Evolutionary conservation across 768 basidiomycete species (phyloP), one percentile per base, ranked within the genome.

Genomic region (Cystofilobasidium capitatum): DNA sequence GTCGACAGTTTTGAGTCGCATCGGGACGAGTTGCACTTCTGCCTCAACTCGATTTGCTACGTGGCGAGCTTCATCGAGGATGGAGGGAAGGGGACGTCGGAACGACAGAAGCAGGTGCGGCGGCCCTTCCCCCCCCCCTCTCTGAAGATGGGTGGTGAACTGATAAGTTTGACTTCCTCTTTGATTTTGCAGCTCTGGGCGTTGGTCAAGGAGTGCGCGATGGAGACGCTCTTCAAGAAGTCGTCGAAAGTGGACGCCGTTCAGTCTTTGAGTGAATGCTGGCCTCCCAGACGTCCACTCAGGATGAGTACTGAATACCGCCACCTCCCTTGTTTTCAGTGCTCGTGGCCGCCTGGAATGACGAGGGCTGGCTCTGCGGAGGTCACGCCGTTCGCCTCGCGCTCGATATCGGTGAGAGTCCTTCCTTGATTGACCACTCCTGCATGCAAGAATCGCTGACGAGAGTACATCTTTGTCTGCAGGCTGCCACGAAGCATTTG

Each of bases 321-420:
- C n/a, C n/a, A n/a, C n/a, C n/a, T n/a, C 51, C 3, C 35, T 22
- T 29, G 3, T n/a, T n/a, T 22, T 26, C 35, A 58, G 57, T 63
- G n/a, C 62, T 63, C 36, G 37, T 49, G 0, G 47, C 62, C 3
- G 62, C 47, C 22, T 63, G 62, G 62, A 63, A 63, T 49, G 62
- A 63, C 12, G 31, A 33, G 1, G 62, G 62, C 76, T 96, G 37
- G 90, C 88, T 64, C 35, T 45, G 36, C 17, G 63, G 35, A 9
- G 65, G 78, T 17, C 93, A 96, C 78, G 92, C 92, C 24, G 90
- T 96, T 9, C 84, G 92, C 60, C 92, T 97, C 89, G 92, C 89
- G 45, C 85, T 94, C 81, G 93, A 97, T 74, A 80, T 93, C 62
- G 91, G 89, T 89, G 74, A 76, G n/a, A n/a, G 85, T 77, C 0